Conservation (phyloP, 257 asterid genomes). For the Solanum tacnaense region DNA sequence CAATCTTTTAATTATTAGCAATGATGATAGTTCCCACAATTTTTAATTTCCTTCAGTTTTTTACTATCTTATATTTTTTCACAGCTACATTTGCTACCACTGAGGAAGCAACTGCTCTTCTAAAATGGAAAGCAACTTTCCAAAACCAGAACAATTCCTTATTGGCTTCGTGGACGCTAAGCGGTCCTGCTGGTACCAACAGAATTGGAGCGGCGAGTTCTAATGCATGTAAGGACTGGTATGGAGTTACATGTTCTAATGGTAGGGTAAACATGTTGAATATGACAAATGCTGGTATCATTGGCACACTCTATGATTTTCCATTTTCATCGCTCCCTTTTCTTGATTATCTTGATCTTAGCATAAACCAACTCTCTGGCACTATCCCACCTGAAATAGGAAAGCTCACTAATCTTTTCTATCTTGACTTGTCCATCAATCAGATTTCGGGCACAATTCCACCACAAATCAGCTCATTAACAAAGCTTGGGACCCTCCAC, state of each 20-base stretch:
- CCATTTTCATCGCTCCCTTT: constrained; percentile 8
- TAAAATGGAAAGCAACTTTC: constrained; percentile 9
- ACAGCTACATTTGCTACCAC: background rate
- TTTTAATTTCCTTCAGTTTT: background rate
- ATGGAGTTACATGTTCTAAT: constrained; percentile 3
- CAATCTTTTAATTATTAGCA: background rate
- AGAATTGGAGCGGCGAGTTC: background rate
- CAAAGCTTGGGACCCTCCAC: background rate
- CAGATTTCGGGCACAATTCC: constrained; percentile 8
- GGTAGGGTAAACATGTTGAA: constrained; percentile 1
- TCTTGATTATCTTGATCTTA: constrained; percentile 8
- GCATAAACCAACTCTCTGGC: constrained; percentile 3
- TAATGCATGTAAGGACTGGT: constrained; percentile 2
- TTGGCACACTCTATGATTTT: constrained; percentile 2
- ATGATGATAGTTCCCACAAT: background rate
- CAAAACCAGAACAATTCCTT: background rate
- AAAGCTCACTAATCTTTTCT: background rate
- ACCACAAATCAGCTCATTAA: constrained; percentile 1
- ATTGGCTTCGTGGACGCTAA: constrained; percentile 9
- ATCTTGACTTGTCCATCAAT: constrained; percentile 1
- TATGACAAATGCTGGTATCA: background rate
- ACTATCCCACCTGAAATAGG: constrained; percentile 10
- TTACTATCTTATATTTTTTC: background rate
- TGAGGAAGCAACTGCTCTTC: constrained; percentile 9
- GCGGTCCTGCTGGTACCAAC: background rate